A percentile compares a stretch with the other conserved stretches of the same genome.
Evolutionary conservation across 169 alveolate species (phyloP).

Genomic region (Eimeria brunetti): DNA sequence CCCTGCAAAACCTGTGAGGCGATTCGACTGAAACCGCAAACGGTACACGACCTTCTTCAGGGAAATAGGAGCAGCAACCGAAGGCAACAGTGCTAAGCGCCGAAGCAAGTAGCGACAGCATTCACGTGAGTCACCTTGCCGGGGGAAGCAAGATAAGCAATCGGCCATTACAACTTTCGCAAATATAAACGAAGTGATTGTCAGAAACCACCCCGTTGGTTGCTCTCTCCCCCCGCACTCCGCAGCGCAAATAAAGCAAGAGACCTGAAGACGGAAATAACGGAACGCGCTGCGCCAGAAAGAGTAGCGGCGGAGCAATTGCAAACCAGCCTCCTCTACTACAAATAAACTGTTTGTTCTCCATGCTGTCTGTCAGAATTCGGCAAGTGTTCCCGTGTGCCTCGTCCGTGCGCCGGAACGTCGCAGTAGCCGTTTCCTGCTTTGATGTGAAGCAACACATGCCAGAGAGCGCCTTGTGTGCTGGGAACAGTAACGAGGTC

Average conservation of each 20-base stretch:
- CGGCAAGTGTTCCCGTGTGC: not conserved
- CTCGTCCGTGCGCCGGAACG: not conserved
- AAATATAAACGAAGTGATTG: not conserved
- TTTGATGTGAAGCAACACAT: not conserved
- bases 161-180: too few relatives aligned
- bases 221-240: not conserved
- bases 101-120: not conserved
- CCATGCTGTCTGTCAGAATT: not conserved
- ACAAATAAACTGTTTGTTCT: not conserved
- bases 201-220: not conserved
- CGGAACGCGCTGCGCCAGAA: not conserved
- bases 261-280: not conserved
- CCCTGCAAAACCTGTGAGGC: not conserved
- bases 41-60: not conserved
- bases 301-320: not conserved
- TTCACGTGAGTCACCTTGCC: not conserved
- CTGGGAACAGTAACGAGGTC: slow-evolving; percentile 32
- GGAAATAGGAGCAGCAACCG: not conserved
- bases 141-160: not conserved
- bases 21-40: not conserved
- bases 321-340: not conserved
- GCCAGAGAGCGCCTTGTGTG: slow-evolving; percentile 31
- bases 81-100: not conserved
- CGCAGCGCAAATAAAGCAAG: not conserved
- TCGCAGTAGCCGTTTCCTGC: not conserved